phyloP scores from a whole-genome alignment of 768 basidiomycete species.

The Phanerochaete sordida region DNA sequence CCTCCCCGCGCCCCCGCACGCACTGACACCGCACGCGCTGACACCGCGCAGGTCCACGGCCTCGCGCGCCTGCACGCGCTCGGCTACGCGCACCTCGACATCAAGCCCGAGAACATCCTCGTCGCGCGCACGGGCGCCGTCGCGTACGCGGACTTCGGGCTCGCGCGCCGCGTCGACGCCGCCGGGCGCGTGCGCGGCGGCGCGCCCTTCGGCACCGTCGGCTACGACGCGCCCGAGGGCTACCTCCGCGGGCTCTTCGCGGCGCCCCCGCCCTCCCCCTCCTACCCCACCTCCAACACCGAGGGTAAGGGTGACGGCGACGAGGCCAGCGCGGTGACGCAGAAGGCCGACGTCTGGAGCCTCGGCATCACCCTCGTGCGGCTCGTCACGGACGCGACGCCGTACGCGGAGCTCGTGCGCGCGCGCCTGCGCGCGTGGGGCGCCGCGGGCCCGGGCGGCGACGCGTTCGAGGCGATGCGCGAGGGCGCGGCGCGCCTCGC shows the following conservation, averaged over 20 bases:
- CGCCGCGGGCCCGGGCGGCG: not conserved
- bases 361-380: conserved; percentile 42
- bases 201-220: not conserved
- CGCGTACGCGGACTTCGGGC: conserved; percentile 16
- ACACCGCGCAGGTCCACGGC: not conserved
- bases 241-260: no score
- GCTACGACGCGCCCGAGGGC: conserved; percentile 2
- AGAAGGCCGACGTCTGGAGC: conserved; percentile 40
- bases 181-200: not conserved
- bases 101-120: conserved; percentile 20
- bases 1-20: no score
- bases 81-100: conserved; percentile 14
- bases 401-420: not conserved
- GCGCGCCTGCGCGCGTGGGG: not conserved
- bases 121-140: conserved; percentile 8
- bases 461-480: no score
- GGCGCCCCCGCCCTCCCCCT: no score
- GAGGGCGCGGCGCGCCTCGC: no score
- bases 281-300: no score
- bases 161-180: not conserved
- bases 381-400: conserved; percentile 13
- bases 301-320: no score
- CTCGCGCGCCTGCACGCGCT: not conserved
- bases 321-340: not conserved
- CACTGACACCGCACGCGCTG: no score